Conservation (phyloP, 768 basidiomycete genomes). For the Hygrocybe coccinea region DNA sequence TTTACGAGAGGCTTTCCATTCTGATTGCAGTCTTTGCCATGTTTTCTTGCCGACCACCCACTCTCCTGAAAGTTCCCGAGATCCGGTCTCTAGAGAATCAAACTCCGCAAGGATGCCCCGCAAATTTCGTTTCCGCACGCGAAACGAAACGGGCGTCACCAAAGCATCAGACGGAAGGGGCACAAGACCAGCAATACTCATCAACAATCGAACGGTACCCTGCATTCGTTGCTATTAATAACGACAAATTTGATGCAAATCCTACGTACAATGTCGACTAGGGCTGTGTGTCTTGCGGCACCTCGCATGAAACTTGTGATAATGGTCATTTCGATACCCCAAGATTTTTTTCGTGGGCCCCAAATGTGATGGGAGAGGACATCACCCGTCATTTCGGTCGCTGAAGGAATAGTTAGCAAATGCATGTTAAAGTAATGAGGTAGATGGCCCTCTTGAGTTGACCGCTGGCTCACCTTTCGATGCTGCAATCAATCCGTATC, state of each 20-base stretch:
- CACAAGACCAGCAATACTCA: slow-evolving; percentile 74
- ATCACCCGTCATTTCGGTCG: slow-evolving; percentile 54
- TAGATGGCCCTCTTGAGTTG: no score
- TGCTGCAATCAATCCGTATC: slow-evolving; percentile 59
- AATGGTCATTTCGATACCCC: slow-evolving; percentile 94
- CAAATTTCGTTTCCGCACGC: slow-evolving; percentile 64
- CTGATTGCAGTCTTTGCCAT: slow-evolving; percentile 81
- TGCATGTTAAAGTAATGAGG: neutral
- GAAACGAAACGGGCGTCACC: slow-evolving; percentile 91
- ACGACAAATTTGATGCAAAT: neutral
- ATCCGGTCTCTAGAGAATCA: slow-evolving; percentile 72
- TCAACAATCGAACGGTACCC: slow-evolving; percentile 54
- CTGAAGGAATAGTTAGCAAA: slow-evolving; percentile 9
- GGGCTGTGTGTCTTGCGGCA: slow-evolving; percentile 69
- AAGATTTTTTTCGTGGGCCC: slow-evolving; percentile 84
- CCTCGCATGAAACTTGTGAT: slow-evolving; percentile 83
- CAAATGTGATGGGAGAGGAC: slow-evolving; percentile 74
- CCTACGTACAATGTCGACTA: slow-evolving; percentile 72
- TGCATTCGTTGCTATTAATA: slow-evolving; percentile 17
- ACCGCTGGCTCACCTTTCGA: slow-evolving; percentile 64
- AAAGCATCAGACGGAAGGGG: slow-evolving; percentile 90
- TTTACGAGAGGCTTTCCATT: slow-evolving; percentile 57
- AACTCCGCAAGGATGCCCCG: slow-evolving; percentile 74
- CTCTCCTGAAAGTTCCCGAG: slow-evolving; percentile 82
- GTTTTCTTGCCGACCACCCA: slow-evolving; percentile 94